A percentile compares a stretch with the other conserved stretches of the same genome.
Evolutionary conservation across 2,329 filamentous ascomycete species (phyloP).

Genomic region (Orbilia quercus): DNA sequence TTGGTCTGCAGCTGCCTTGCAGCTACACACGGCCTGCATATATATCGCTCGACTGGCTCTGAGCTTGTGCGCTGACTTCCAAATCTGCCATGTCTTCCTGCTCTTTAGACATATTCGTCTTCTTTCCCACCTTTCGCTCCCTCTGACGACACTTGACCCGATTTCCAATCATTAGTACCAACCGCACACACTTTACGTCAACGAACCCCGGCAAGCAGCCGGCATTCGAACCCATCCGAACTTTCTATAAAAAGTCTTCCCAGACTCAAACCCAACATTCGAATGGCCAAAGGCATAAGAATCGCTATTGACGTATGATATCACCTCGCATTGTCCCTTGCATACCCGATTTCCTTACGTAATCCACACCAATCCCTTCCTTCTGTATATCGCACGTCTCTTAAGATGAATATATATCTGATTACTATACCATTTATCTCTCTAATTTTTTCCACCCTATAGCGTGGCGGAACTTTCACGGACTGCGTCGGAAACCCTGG

Average conservation of each 20-base stretch:
- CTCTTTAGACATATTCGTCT: slow-evolving; percentile 3
- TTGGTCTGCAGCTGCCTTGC: slow-evolving; percentile 28
- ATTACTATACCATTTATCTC: slow-evolving; percentile 20
- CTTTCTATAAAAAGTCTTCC: slow-evolving; percentile 9
- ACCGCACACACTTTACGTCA: slow-evolving; percentile 12
- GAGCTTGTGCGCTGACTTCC: slow-evolving; percentile 16
- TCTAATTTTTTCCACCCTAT: slow-evolving; percentile 48
- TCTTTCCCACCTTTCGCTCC: slow-evolving; percentile 13
- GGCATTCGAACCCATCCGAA: not conserved
- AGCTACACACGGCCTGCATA: slow-evolving; percentile 41
- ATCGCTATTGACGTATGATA: slow-evolving; percentile 60
- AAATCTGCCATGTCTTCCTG: not conserved
- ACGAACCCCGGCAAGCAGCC: slow-evolving; percentile 12
- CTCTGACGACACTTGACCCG: slow-evolving; percentile 2
- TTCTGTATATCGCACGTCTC: not conserved
- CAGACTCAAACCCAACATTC: slow-evolving; percentile 26
- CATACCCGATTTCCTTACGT: slow-evolving; percentile 10
- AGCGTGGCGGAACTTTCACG: slow-evolving; percentile 89
- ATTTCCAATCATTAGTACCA: too few species aligned
- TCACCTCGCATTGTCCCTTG: slow-evolving; percentile 28
- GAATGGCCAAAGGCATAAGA: slow-evolving; percentile 60
- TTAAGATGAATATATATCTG: slow-evolving; percentile 21
- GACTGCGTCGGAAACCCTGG: slow-evolving; percentile 87
- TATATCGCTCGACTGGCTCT: slow-evolving; percentile 19
- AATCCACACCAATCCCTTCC: slow-evolving; percentile 11